A percentile compares a stretch with the other conserved stretches of the same genome.
phyloP scores from a whole-genome alignment of 306 rosid genomes.

The Cucumis hystrix region DNA sequence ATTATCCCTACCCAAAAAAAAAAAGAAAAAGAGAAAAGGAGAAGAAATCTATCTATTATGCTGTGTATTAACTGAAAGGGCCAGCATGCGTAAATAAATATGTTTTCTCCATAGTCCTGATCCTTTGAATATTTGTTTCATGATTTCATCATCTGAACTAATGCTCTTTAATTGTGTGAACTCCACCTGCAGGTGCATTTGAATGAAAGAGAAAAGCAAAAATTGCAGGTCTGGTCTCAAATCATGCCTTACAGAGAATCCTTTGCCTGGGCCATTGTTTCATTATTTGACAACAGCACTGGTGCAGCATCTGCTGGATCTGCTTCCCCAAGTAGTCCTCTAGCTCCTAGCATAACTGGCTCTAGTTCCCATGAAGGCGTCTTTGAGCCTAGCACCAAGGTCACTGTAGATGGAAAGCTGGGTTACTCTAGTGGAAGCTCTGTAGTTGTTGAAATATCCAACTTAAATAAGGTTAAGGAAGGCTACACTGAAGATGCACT shows the following conservation, averaged over 20 bases:
- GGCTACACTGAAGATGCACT: conserved; percentile 94
- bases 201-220: conserved; percentile 94
- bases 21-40: neutral
- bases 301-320: conserved; percentile 95
- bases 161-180: neutral
- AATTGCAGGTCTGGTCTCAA: conserved; percentile 99
- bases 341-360: conserved; percentile 84
- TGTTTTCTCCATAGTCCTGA: neutral
- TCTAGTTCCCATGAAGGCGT: conserved; percentile 91
- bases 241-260: conserved; percentile 99
- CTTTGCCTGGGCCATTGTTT: conserved; percentile 91
- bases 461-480: conserved; percentile 80
- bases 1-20: neutral
- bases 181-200: conserved; percentile 57
- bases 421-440: conserved; percentile 82
- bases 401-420: conserved; percentile 78
- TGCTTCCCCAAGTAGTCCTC: conserved; percentile 99
- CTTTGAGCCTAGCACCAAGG: conserved; percentile 76
- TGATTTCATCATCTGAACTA: neutral
- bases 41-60: neutral
- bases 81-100: conserved; percentile 40
- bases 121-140: neutral
- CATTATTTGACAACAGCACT: conserved; percentile 87
- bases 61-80: conserved; percentile 78
- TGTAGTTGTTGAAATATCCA: conserved; percentile 81